Evolutionary conservation across 2,329 filamentous ascomycete genomes (phyloP).

Genomic region (Endothia cerciana): DNA sequence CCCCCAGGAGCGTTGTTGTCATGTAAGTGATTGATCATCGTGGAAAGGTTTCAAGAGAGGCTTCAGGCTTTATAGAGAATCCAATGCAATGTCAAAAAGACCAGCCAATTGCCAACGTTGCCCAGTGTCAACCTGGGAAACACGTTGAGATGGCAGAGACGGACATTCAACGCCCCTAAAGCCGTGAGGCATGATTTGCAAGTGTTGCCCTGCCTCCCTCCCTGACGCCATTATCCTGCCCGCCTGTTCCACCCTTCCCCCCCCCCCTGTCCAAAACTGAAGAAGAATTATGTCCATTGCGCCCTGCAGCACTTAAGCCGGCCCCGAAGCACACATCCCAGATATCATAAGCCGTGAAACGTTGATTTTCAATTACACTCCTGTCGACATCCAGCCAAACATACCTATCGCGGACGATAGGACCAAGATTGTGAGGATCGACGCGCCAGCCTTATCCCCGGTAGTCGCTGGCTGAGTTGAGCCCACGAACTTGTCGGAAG

Average conservation of each 20-base stretch:
- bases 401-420: conserved; percentile 34
- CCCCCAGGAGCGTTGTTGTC: background rate
- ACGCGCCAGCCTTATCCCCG: conserved; percentile 37
- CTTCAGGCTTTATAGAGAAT: background rate
- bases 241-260: no score
- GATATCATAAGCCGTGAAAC: background rate
- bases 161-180: background rate
- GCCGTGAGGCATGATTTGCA: background rate
- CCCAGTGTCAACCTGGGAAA: background rate
- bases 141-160: background rate
- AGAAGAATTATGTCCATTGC: background rate
- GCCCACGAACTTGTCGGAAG: conserved; percentile 32
- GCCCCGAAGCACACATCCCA: background rate
- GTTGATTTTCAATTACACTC: conserved; percentile 9
- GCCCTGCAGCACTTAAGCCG: background rate
- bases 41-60: background rate
- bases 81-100: background rate
- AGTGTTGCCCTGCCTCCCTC: background rate
- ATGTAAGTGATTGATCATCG: background rate
- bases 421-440: conserved; percentile 34
- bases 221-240: background rate
- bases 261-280: background rate
- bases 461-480: conserved; percentile 34
- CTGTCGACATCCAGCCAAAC: conserved; percentile 41
- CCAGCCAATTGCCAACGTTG: conserved; percentile 5